Evolutionary conservation across 176 grass and related monocot species (phyloP), one percentile per base, ranked within the genome.

Genomic region (Tillandsia leiboldiana): DNA sequence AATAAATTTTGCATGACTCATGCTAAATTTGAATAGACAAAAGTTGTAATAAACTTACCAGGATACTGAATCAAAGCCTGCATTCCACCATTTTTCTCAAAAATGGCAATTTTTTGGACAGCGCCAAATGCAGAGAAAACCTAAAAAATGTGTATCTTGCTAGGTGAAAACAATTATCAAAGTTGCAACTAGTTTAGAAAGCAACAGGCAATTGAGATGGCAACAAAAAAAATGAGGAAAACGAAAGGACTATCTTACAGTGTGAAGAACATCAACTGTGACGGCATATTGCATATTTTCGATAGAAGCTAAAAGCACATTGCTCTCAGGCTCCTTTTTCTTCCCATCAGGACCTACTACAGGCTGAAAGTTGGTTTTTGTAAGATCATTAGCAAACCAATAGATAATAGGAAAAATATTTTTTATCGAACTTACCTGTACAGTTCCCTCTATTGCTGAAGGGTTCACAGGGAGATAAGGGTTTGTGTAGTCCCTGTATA

Each of bases 401-500:
- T 79, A 64, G 2, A 50, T 0, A 51, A 78, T 9, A 65, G 63
- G 70, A 48, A 75, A 42, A 17, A 1, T 14, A 68, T 71, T 77
- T 12, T 68, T 20, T 71, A 73, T 68, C 72, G 77, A 73, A 57
- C n/a, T 58, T 77, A 99, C 94, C 84, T 90, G 82, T 23, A 77
- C 15, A 71, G 86, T 88, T 50, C 89, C 94, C 70, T 99, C 94
- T 24, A 93, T 85, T 59, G 94, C 89, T 48, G 89, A 87, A 20
- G 85, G 87, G 66, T 99, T 99, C 63, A 99, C 94, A 77, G 94
- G 89, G 88, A 99, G 94, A 76, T 93, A 99, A 29, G 94, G 94
- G 74, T 99, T 99, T 62, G 94, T 99, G 75, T 93, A 99, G 84
- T 99, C 94, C 78, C 94, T 99, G 80, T 51, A 23, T 15, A 81